phyloP scores from a whole-genome alignment of 2,329 filamentous ascomycete genomes.

The Fusarium neocosmosporiellum region DNA sequence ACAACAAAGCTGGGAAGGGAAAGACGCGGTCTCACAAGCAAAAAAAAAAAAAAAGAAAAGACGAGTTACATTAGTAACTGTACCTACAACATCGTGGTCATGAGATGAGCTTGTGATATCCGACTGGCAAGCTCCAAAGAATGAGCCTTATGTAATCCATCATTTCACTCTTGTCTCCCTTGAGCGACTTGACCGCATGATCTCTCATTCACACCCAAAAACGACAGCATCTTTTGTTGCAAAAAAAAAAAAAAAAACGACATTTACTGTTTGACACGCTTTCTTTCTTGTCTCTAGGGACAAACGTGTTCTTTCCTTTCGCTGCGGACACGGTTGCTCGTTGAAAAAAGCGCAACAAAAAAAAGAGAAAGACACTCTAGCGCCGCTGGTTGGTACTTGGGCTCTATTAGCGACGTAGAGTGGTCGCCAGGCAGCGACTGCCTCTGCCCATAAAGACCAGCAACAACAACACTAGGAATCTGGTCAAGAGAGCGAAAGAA shows the following conservation, averaged over 20 bases:
- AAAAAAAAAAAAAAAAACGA: not conserved
- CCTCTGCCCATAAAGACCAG: constrained; percentile 23
- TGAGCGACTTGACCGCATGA: not conserved
- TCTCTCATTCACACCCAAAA: not conserved
- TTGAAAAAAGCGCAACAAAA: not conserved
- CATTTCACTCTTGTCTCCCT: not conserved
- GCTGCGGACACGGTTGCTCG: constrained; percentile 16
- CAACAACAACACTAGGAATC: constrained; percentile 18
- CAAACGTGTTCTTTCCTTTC: not conserved
- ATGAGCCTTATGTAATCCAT: not conserved
- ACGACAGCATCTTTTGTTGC: not conserved
- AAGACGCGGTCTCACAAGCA: not conserved
- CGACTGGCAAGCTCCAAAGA: not conserved
- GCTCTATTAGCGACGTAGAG: constrained; percentile 23
- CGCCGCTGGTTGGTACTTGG: constrained; percentile 22
- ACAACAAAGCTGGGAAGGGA: not conserved
- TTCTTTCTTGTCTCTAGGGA: not conserved
- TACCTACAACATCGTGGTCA: not conserved
- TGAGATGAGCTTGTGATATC: not conserved
- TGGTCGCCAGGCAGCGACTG: constrained; percentile 41
- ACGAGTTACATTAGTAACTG: not conserved
- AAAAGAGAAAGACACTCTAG: constrained; percentile 15
- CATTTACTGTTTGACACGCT: not conserved
- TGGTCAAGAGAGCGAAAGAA: not conserved
- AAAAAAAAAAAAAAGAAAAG: not conserved